Conservation (phyloP, 768 basidiomycete genomes). For the Leccinum uliginosum region DNA sequence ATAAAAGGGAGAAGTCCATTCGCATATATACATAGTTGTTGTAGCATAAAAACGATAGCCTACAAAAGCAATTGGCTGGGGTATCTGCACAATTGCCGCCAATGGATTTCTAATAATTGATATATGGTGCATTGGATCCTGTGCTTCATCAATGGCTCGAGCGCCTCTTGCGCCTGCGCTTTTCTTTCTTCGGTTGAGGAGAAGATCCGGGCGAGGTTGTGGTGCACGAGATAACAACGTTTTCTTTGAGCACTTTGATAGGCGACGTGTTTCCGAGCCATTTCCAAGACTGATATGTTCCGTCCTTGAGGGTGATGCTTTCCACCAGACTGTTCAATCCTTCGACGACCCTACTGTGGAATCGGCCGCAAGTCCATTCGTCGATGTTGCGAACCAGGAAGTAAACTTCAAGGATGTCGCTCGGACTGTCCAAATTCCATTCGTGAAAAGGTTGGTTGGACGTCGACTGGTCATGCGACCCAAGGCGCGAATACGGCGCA, state of each 20-base stretch:
- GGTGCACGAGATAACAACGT: slow-evolving; percentile 25
- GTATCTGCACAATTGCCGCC: neutral
- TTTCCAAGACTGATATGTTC: slow-evolving; percentile 46
- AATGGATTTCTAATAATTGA: neutral
- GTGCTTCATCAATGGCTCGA: slow-evolving; percentile 23
- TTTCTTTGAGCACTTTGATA: slow-evolving; percentile 34
- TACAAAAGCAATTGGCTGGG: neutral
- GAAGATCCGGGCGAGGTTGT: slow-evolving; percentile 26
- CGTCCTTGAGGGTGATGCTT: slow-evolving; percentile 29
- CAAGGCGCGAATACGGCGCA: slow-evolving; percentile 38
- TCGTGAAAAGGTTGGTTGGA: slow-evolving; percentile 37
- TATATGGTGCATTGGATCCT: neutral
- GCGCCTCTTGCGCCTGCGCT: slow-evolving; percentile 26
- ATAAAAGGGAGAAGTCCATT: slow-evolving; percentile 19
- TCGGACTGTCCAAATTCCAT: slow-evolving; percentile 44
- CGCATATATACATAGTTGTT: slow-evolving; percentile 5
- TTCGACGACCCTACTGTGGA: slow-evolving; percentile 35
- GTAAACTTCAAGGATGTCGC: slow-evolving; percentile 46
- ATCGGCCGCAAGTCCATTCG: slow-evolving; percentile 44
- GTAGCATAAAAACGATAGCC: slow-evolving; percentile 6
- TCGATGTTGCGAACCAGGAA: slow-evolving; percentile 52
- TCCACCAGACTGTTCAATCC: slow-evolving; percentile 38
- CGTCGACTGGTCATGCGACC: slow-evolving; percentile 9
- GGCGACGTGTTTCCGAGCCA: slow-evolving; percentile 34
- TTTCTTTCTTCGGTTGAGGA: slow-evolving; percentile 29